Conservation (phyloP, 495 filamentous ascomycete species). For the Bryoglossum gracile region DNA sequence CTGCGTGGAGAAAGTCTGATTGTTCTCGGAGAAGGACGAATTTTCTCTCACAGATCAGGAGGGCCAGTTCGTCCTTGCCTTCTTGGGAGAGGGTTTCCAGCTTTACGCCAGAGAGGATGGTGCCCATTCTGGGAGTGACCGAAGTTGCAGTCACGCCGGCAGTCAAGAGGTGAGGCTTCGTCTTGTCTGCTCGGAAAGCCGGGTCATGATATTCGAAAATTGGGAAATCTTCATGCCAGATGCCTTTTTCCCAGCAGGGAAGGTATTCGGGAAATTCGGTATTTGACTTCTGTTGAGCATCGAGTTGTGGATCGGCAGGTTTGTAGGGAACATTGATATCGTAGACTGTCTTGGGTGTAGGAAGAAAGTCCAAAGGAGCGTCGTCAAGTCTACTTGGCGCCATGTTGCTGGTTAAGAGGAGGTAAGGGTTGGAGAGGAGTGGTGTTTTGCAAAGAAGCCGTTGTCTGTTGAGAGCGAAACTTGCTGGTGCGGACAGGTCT, state of each 20-base stretch:
- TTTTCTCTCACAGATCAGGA: constrained; percentile 35
- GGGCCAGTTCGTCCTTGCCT: constrained; percentile 36
- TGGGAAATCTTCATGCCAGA: constrained; percentile 27
- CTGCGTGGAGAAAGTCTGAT: constrained; percentile 33
- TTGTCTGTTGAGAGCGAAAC: not conserved
- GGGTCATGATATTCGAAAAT: constrained; percentile 33
- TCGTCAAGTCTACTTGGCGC: constrained; percentile 16
- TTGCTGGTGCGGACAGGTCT: too few species aligned
- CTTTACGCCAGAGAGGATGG: constrained; percentile 38
- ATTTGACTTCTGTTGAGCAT: constrained; percentile 7
- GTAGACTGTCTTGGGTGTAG: constrained; percentile 9
- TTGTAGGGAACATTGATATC: constrained; percentile 21
- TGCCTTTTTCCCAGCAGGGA: constrained; percentile 27
- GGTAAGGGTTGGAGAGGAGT: not conserved
- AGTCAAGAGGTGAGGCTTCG: constrained; percentile 28
- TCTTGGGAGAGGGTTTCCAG: constrained; percentile 32
- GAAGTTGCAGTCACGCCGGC: constrained; percentile 21
- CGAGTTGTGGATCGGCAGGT: constrained; percentile 9
- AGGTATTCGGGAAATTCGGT: constrained; percentile 32
- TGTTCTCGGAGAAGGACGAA: constrained; percentile 39
- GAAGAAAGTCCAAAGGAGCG: not conserved
- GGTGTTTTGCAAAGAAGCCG: not conserved
- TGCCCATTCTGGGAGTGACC: constrained; percentile 48
- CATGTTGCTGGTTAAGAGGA: too few species aligned
- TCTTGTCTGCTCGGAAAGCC: constrained; percentile 30